A percentile compares a stretch with the other conserved stretches of the same genome.
Evolutionary conservation across 2,329 filamentous ascomycete genomes (phyloP).

Genomic region (Scleromitrula shiraiana): DNA sequence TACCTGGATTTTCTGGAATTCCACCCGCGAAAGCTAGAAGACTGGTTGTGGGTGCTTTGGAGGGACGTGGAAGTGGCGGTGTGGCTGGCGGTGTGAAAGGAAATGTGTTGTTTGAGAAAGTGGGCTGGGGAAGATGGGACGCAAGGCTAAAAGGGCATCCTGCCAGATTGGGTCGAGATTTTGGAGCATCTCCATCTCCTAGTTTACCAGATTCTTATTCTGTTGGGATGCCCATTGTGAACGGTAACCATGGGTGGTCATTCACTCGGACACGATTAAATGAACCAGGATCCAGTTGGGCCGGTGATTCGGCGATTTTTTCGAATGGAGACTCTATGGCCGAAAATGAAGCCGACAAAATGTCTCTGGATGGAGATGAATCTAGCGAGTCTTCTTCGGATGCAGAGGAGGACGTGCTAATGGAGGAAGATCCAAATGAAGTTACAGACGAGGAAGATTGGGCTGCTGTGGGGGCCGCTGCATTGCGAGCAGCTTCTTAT

Average conservation of each 20-base stretch:
- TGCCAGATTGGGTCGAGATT: constrained; percentile 32
- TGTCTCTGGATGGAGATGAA: constrained; percentile 75
- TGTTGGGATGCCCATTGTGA: constrained; percentile 50
- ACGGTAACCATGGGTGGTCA: constrained; percentile 35
- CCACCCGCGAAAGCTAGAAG: constrained; percentile 83
- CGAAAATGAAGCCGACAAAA: constrained; percentile 86
- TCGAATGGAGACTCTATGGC: constrained; percentile 68
- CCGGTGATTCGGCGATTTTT: constrained; percentile 65
- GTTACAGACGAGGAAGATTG: constrained; percentile 95
- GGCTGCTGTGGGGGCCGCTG: constrained; percentile 80
- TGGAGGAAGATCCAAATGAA: constrained; percentile 73
- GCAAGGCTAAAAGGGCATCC: constrained; percentile 65
- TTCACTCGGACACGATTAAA: constrained; percentile 42
- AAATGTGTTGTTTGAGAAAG: constrained; percentile 84
- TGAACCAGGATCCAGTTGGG: constrained; percentile 51
- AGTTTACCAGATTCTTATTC: constrained; percentile 36
- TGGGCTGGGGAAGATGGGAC: constrained; percentile 96
- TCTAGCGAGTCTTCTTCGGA: constrained; percentile 66
- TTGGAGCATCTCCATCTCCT: constrained; percentile 36
- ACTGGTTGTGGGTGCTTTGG: constrained; percentile 84
- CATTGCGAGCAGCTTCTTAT: constrained; percentile 63
- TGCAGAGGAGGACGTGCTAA: constrained; percentile 53
- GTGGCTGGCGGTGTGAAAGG: constrained; percentile 55
- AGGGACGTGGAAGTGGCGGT: constrained; percentile 57
- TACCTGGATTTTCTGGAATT: constrained; percentile 86